Percentiles rank a stretch among this genome's conserved stretches.
Conservation (phyloP, 208 protist genomes). For the Plasmodiophora brassicae region DNA sequence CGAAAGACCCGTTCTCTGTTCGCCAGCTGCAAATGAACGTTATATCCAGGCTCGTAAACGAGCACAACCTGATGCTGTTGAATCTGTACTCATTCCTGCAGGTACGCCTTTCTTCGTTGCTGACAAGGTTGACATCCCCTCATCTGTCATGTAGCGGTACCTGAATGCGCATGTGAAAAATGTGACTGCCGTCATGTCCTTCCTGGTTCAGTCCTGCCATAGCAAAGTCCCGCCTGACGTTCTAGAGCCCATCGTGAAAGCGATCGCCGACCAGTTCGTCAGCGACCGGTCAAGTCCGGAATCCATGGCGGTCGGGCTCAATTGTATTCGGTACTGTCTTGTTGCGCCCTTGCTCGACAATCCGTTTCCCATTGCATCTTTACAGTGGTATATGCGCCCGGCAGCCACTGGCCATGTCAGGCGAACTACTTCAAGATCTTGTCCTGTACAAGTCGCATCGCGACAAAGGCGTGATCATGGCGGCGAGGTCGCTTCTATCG, state of each 20-base stretch:
- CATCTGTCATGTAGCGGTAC: background rate
- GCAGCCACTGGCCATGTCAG: background rate
- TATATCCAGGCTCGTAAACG: background rate
- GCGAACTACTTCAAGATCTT: background rate
- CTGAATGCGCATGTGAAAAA: conserved; percentile 5
- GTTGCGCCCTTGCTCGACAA: background rate
- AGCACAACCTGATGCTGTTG: background rate
- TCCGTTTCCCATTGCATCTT: background rate
- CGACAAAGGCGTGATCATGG: conserved; percentile 19
- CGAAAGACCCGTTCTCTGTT: conserved; percentile 2
- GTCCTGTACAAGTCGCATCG: background rate
- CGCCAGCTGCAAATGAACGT: conserved; percentile 17
- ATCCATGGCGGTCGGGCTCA: background rate
- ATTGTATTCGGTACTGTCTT: background rate
- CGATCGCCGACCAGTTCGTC: conserved; percentile 31
- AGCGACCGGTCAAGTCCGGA: background rate
- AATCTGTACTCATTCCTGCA: conserved; percentile 18
- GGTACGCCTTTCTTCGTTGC: background rate
- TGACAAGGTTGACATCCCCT: background rate
- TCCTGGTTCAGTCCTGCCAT: conserved; percentile 16
- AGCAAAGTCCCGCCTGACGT: conserved; percentile 14
- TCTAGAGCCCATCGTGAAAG: conserved; percentile 4
- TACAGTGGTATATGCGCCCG: background rate
- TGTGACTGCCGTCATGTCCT: conserved; percentile 11
- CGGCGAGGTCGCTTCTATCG: background rate